Conservation (phyloP, 2,329 filamentous ascomycete species). For the Cercospora sesami region DNA sequence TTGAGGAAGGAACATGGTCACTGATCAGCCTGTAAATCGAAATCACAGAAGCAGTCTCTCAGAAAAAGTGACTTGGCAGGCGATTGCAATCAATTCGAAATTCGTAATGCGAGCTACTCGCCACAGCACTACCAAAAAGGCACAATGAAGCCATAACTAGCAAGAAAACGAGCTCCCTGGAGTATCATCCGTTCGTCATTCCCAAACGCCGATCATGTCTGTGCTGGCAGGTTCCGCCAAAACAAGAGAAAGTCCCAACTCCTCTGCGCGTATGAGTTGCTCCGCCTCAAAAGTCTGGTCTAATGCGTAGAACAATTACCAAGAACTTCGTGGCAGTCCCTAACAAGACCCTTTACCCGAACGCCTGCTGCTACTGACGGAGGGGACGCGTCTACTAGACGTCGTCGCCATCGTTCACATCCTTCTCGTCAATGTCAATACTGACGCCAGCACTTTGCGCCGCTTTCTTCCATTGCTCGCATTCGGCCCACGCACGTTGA, state of each 20-base stretch:
- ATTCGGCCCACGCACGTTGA: conserved; percentile 73
- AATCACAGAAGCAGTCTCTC: neutral
- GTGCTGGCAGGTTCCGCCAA: neutral
- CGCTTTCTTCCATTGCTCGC: conserved; percentile 73
- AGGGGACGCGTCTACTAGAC: neutral
- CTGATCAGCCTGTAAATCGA: neutral
- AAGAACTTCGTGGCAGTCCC: neutral
- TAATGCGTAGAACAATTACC: neutral
- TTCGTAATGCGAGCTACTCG: conserved; percentile 15
- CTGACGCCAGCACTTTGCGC: conserved; percentile 36
- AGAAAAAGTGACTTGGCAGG: neutral
- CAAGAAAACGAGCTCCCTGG: conserved; percentile 12
- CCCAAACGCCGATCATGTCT: conserved; percentile 18
- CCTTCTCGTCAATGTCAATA: conserved; percentile 30
- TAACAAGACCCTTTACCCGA: neutral
- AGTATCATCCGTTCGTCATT: conserved; percentile 14
- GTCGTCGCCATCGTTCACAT: conserved; percentile 19
- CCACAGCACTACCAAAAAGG: conserved; percentile 3
- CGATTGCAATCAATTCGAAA: conserved; percentile 3
- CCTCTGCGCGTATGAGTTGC: neutral
- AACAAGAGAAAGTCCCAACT: neutral
- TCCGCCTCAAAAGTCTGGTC: conserved; percentile 1
- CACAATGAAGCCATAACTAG: conserved; percentile 6
- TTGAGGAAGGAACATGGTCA: neutral
- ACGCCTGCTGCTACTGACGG: neutral